A percentile compares a stretch with the other conserved stretches of the same genome.
phyloP scores from a whole-genome alignment of 768 basidiomycete species.

The Pluteus cervinus region DNA sequence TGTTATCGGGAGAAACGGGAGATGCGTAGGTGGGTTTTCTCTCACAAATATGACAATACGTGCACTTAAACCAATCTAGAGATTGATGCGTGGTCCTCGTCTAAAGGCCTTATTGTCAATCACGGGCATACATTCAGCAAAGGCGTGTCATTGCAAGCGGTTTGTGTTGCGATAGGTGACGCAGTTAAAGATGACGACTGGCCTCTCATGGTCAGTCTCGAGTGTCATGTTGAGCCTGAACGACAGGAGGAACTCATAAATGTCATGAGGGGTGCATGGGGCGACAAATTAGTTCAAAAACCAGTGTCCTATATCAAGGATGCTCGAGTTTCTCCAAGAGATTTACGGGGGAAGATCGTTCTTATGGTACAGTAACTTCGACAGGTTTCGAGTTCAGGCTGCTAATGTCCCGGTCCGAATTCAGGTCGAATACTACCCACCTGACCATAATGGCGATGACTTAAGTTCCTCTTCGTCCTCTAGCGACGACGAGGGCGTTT shows the following conservation, averaged over 20 bases:
- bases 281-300: slow-evolving; percentile 40
- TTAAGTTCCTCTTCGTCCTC: slow-evolving; percentile 19
- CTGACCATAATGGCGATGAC: slow-evolving; percentile 16
- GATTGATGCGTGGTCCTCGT: slow-evolving; percentile 61
- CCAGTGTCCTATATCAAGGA: slow-evolving; percentile 31
- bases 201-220: slow-evolving; percentile 56
- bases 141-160: slow-evolving; percentile 43
- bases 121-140: slow-evolving; percentile 57
- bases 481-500: slow-evolving; percentile 9
- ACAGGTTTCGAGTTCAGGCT: not conserved
- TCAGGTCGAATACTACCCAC: slow-evolving; percentile 52
- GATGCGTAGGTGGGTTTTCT: no score
- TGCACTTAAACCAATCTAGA: slow-evolving; percentile 23
- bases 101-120: slow-evolving; percentile 48
- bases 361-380: slow-evolving; percentile 40
- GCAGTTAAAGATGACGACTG: slow-evolving; percentile 36
- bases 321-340: slow-evolving; percentile 33
- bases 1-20: no score
- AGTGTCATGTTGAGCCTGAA: slow-evolving; percentile 51
- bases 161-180: slow-evolving; percentile 46
- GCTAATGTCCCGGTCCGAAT: not conserved
- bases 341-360: slow-evolving; percentile 47
- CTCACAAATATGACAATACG: no score
- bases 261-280: slow-evolving; percentile 46
- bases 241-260: slow-evolving; percentile 49